These are phyloP conservation scores for Tetramitus jugosus DNA, from an alignment of 208 protist species.

Conservation along the genomic window DNA sequence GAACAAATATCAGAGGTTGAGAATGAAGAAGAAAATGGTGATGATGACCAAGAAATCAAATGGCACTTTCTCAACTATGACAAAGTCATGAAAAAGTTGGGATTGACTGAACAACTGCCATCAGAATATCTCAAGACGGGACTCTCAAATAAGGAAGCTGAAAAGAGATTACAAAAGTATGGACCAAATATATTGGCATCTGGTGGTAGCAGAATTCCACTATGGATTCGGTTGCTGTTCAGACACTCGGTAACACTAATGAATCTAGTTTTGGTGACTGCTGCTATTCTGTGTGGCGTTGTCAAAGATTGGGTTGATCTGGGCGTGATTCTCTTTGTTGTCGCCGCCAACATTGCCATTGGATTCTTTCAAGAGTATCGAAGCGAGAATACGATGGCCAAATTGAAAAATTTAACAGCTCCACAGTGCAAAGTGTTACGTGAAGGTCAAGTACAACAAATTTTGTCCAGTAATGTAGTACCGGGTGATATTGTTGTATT, in stretches of 20 bases:
- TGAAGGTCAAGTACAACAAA: conserved; percentile 15
- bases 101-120: too few relatives aligned
- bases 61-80: too few relatives aligned
- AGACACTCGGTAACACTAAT: conserved; percentile 71
- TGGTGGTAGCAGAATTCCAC: neutral
- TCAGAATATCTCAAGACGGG: neutral
- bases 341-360: conserved; percentile 68
- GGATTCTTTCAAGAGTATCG: conserved; percentile 75
- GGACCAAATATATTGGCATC: neutral
- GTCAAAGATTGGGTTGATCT: conserved; percentile 74
- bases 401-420: conserved; percentile 69
- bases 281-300: conserved; percentile 61
- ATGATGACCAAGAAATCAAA: too few relatives aligned
- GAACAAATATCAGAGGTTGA: too few relatives aligned
- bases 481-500: conserved; percentile 60
- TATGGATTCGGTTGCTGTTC: conserved; percentile 46
- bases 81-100: too few relatives aligned
- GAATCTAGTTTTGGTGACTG: conserved; percentile 63
- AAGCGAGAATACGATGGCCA: conserved; percentile 64
- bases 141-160: neutral
- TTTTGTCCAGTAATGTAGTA: conserved; percentile 33
- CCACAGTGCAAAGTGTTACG: conserved; percentile 26
- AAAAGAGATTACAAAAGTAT: neutral
- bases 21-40: too few relatives aligned
- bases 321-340: conserved; percentile 62